Base-by-base conservation (phyloP, 441 rosid genomes). In the Erysimum cheiri region DNA sequence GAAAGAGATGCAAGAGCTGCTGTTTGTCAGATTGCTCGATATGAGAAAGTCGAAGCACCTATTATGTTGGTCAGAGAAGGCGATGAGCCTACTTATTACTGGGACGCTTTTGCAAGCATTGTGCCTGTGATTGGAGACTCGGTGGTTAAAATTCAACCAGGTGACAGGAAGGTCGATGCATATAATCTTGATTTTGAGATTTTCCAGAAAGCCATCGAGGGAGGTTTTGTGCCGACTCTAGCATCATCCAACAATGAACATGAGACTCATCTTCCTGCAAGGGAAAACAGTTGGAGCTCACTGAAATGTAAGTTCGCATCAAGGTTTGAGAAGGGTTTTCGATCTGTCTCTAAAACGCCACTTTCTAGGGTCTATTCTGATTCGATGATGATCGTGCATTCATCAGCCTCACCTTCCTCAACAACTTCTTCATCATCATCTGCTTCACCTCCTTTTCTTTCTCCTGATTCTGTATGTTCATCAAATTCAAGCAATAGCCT, bases 1-100 rank as follows among this genome's bases (percentile, higher is more conserved):
- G 99, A 94, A 81, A 85, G 90, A 78, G 99, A 94, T 85, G 97
- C 98, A 10, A 85, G 90, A 75, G 99, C 93, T 39, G 92, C 97
- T 52, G 98, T 86, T 62, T 86, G 96, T 77, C 99, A 94, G 87
- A 90, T 94, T 77, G 91, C 87, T 58, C 83, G 98, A 36, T 94
- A 92, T 71, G 99, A 94, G 88, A 90, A 79, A 82, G 99, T 83
- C 10, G 89, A 79, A 24, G 98, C 87, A 55, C 89, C 88, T 46
- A 78, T 92, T 46, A 53, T 82, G 49, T 71, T 88, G 64, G 71
- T 94, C 33, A 87, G 83, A 85, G 98, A 94, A 74, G 99, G 98
- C 4, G 97, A 85, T 69, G 99, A 94, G 81, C 98, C 96, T 3
- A 70, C 76, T 52, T 81, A 82, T 67, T 92, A 86, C 75, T 92